Evolutionary conservation across 805 yeast species (phyloP), one percentile per base, ranked within the genome.

Genomic region (Wickerhamomyces strasburgensis): DNA sequence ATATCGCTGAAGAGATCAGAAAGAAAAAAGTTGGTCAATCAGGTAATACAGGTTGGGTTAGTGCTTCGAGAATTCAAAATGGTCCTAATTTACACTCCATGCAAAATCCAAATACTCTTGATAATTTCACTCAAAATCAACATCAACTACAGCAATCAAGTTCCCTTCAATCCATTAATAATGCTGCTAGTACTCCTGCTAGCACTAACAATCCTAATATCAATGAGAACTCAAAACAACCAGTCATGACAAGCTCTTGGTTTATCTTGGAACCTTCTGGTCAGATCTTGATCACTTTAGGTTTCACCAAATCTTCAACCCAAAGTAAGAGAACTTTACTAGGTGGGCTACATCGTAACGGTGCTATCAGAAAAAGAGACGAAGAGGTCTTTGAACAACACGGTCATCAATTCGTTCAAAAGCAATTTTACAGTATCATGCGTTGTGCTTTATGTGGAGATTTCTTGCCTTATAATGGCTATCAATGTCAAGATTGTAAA

Each of bases 391-490:
- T 80, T 57, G 96, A 90, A 61, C 93, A 87, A 51, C 95, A 87
- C 57, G 99, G 99, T 14, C 99, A 93, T 64, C 94, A 87, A 61
- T 93, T 93, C 64, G 94, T 86, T 29, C 96, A 86, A 59, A 90
- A 86, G 51, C 96, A 88, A 57, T 88, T 89, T 57, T 93, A 93
- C 70, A 86, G 85, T 51, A 86, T 93, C 55, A 90, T 93, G 97
- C 78, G 93, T 48, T 93, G 99, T 67, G 96, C 98, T 1, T 75
- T 89, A 43, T 93, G 99, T 72, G 96, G 96, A 5, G 98, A 93
- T 43, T 93, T 93, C 57, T 68, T 93, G 48, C 78, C 94, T 47
- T 82, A 89, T 48, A 74, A 84, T n/a, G 93, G 93, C 6, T 83
- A 66, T 54, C 94, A 84, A 60, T 84, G 94, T 64, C 88, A 83